Evolutionary conservation across 129 eudicot genomes (phyloP).

Genomic region (Tagetes erecta): DNA sequence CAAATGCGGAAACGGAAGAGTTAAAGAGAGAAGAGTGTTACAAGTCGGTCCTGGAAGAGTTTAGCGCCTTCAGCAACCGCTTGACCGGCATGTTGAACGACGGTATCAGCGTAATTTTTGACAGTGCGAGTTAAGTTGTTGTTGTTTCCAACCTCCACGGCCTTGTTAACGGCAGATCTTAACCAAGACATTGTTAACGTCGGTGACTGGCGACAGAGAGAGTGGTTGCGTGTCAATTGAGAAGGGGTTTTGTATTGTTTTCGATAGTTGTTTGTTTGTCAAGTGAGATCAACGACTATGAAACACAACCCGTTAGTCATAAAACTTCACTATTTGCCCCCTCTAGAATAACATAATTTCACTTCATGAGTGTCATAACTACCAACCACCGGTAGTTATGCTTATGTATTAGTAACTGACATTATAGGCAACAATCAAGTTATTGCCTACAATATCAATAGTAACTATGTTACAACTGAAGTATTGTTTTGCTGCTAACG

Average conservation of each 20-base stretch:
- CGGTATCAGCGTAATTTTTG: constrained; percentile 79
- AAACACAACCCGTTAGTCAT: constrained; percentile 8
- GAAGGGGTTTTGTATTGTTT: neutral
- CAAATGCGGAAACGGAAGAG: neutral
- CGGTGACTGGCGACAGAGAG: neutral
- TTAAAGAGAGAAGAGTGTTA: constrained; percentile 22
- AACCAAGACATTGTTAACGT: constrained; percentile 72
- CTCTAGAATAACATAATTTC: neutral
- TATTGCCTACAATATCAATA: too few relatives aligned
- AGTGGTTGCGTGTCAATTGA: constrained; percentile 16
- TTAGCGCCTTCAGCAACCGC: constrained; percentile 98
- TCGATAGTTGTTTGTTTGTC: neutral
- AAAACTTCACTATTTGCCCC: neutral
- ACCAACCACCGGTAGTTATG: too few relatives aligned
- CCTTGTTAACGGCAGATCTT: constrained; percentile 84
- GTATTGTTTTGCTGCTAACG: too few relatives aligned
- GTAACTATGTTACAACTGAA: too few relatives aligned
- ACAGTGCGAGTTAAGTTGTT: constrained; percentile 84
- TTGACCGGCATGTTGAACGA: constrained; percentile 93
- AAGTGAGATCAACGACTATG: constrained; percentile 28
- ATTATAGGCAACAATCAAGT: too few relatives aligned
- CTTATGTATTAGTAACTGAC: too few relatives aligned
- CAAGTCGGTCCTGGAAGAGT: constrained; percentile 76
- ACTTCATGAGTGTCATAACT: neutral
- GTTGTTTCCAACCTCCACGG: constrained; percentile 97